Percentiles rank a stretch among this genome's conserved stretches.
These are phyloP conservation scores for Peronospora belbahrii DNA, from an alignment of 352 stramenopile species.

Conservation along the genomic window DNA sequence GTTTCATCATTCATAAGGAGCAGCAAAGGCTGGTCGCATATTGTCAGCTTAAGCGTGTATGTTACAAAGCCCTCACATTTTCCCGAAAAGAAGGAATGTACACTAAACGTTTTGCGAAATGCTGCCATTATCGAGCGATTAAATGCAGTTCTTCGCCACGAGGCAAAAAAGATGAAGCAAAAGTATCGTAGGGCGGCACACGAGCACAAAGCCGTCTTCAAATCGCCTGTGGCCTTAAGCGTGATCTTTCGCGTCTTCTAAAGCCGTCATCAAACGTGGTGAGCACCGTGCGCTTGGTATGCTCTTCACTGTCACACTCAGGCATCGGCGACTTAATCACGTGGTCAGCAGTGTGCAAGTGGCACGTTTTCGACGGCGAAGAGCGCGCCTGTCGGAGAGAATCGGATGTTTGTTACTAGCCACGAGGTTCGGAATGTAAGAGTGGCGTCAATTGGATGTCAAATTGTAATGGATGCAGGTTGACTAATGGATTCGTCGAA, in stretches of 20 bases:
- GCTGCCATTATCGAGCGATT: slow-evolving; percentile 1
- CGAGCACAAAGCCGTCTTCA: slow-evolving; percentile 59
- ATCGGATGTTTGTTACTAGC: slow-evolving; percentile 59
- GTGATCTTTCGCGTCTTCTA: slow-evolving; percentile 11
- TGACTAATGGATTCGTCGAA: slow-evolving; percentile 27
- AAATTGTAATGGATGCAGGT: slow-evolving; percentile 17
- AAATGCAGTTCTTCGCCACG: slow-evolving; percentile 10
- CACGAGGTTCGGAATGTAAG: slow-evolving; percentile 22
- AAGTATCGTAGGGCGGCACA: slow-evolving; percentile 54
- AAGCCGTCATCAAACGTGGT: slow-evolving; percentile 1
- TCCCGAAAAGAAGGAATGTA: slow-evolving; percentile 54
- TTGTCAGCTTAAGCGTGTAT: slow-evolving; percentile 48
- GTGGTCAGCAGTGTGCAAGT: slow-evolving; percentile 25
- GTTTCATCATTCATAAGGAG: no score
- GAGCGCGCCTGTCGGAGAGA: slow-evolving; percentile 50
- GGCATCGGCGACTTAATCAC: slow-evolving; percentile 8
- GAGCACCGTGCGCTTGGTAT: slow-evolving; percentile 11
- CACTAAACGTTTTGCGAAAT: slow-evolving; percentile 37
- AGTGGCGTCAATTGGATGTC: slow-evolving; percentile 1
- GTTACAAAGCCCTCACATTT: slow-evolving; percentile 53
- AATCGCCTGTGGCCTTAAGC: no score
- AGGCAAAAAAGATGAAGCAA: slow-evolving; percentile 51
- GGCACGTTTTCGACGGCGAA: slow-evolving; percentile 50
- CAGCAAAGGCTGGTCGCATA: slow-evolving; percentile 25
- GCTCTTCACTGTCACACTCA: slow-evolving; percentile 31